phyloP scores from a whole-genome alignment of 352 stramenopile genomes.

The Phytophthora litchii region DNA sequence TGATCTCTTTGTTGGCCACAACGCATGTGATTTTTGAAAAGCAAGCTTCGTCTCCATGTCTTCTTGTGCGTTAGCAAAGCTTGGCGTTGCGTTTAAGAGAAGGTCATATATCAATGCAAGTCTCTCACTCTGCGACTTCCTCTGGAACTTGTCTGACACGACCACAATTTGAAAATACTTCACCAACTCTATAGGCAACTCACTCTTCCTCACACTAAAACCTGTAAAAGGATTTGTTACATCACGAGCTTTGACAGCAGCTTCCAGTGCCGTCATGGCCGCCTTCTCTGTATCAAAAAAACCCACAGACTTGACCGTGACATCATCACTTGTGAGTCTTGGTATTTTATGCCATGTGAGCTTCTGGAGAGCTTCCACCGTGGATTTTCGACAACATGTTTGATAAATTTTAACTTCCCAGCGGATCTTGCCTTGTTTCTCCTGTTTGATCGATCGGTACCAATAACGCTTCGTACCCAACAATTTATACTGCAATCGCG shows the following conservation, averaged over 20 bases:
- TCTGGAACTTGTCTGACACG: constrained; percentile 58
- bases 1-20: constrained; percentile 8
- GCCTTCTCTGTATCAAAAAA: constrained; percentile 67
- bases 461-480: constrained; percentile 72
- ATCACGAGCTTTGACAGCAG: constrained; percentile 42
- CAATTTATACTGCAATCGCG: constrained; percentile 61
- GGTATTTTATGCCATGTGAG: constrained; percentile 45
- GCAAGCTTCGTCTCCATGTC: constrained; percentile 1
- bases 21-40: constrained; percentile 10
- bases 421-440: constrained; percentile 55
- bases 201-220: constrained; percentile 19
- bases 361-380: constrained; percentile 22
- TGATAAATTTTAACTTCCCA: constrained; percentile 72
- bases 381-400: constrained; percentile 53
- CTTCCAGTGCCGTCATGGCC: constrained; percentile 44
- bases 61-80: constrained; percentile 5
- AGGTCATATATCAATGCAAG: constrained; percentile 53
- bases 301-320: constrained; percentile 51
- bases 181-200: constrained; percentile 38
- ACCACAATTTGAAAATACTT: constrained; percentile 56
- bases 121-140: constrained; percentile 48
- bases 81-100: constrained; percentile 18
- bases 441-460: constrained; percentile 69
- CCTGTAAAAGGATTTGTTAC: constrained; percentile 52
- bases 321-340: constrained; percentile 48